Conservation (phyloP, 2,329 filamentous ascomycete genomes). For the Aspergillus pseudoglaucus region DNA sequence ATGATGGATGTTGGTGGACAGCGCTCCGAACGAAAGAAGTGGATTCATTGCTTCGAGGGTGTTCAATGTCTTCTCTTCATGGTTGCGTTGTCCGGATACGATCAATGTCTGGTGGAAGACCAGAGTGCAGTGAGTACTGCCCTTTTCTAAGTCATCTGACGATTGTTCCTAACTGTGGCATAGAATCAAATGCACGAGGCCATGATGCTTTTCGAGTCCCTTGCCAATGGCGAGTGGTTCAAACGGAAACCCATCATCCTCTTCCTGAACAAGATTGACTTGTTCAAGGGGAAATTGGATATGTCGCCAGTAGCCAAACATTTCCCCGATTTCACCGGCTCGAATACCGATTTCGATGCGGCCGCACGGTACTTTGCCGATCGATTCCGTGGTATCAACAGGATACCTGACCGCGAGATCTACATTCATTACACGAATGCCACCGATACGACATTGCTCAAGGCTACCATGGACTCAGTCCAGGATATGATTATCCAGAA, state of each 20-base stretch:
- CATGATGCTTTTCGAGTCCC: constrained; percentile 78
- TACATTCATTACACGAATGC: constrained; percentile 56
- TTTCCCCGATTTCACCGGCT: constrained; percentile 72
- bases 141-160: background rate
- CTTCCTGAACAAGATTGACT: constrained; percentile 82
- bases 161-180: constrained; percentile 10
- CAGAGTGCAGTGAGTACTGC: constrained; percentile 75
- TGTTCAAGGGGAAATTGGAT: constrained; percentile 70
- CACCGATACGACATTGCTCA: constrained; percentile 66
- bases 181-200: constrained; percentile 91
- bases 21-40: constrained; percentile 90
- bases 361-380: constrained; percentile 76
- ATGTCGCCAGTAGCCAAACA: constrained; percentile 66
- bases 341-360: constrained; percentile 63
- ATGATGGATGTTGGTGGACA: constrained; percentile 97
- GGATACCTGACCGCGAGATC: constrained; percentile 52
- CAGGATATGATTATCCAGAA: constrained; percentile 85
- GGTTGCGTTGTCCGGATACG: constrained; percentile 91
- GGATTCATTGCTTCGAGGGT: constrained; percentile 95
- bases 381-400: constrained; percentile 70
- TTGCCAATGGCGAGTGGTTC: constrained; percentile 83
- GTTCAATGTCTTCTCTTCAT: constrained; percentile 89
- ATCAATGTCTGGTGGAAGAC: constrained; percentile 92
- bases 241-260: constrained; percentile 73
- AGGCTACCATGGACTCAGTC: constrained; percentile 79